phyloP scores from a whole-genome alignment of 2,329 filamentous ascomycete genomes.

The Aureobasidium sp. region DNA sequence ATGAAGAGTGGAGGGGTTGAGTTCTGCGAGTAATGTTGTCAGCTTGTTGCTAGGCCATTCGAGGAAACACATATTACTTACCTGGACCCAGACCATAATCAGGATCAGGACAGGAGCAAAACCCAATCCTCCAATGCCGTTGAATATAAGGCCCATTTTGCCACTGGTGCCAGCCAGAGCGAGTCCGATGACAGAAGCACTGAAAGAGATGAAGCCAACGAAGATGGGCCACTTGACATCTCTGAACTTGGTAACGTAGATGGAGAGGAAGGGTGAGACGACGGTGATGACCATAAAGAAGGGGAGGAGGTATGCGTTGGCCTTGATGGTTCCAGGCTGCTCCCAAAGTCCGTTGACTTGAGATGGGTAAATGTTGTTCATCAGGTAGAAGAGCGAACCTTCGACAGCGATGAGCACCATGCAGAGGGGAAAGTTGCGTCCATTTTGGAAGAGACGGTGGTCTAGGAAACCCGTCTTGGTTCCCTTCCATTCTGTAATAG shows the following conservation, averaged over 20 bases:
- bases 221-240: slow-evolving; percentile 10
- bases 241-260: slow-evolving; percentile 6
- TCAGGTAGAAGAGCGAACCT: slow-evolving; percentile 3
- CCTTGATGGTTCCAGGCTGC: slow-evolving; percentile 7
- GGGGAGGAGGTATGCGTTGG: not conserved
- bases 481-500: slow-evolving; percentile 2
- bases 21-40: not conserved
- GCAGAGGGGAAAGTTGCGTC: slow-evolving; percentile 8
- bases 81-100: slow-evolving; percentile 11
- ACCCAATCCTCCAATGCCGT: slow-evolving; percentile 4
- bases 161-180: not conserved
- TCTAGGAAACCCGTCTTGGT: slow-evolving; percentile 9
- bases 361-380: slow-evolving; percentile 8
- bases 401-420: slow-evolving; percentile 7
- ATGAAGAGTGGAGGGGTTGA: slow-evolving; percentile 8
- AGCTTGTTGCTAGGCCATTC: not conserved
- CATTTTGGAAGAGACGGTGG: slow-evolving; percentile 10
- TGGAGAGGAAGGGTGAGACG: not conserved
- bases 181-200: slow-evolving; percentile 6
- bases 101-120: slow-evolving; percentile 4
- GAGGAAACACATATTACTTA: not conserved
- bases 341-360: slow-evolving; percentile 8
- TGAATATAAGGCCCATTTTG: slow-evolving; percentile 1
- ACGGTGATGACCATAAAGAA: slow-evolving; percentile 13
- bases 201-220: not conserved